A percentile compares a stretch with the other conserved stretches of the same genome.
Evolutionary conservation across 805 yeast species (phyloP).

Genomic region (Saccharomycopsis capsularis): DNA sequence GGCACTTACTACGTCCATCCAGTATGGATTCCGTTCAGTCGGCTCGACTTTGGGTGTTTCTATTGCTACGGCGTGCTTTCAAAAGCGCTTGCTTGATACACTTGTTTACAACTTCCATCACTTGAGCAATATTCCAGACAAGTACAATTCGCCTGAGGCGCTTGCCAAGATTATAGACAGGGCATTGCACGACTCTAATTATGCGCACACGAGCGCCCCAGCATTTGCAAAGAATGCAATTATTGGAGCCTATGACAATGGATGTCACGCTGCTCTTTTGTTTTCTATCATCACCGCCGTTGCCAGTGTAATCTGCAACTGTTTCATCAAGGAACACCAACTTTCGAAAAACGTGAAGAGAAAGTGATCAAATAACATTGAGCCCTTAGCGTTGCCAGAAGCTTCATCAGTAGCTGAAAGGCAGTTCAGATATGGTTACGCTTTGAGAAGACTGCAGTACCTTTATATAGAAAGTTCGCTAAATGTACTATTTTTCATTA

Average conservation of each 20-base stretch:
- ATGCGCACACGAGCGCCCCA: slow-evolving; percentile 47
- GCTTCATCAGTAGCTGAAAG: too few species aligned
- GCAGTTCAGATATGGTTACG: too few species aligned
- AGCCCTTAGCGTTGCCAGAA: too few species aligned
- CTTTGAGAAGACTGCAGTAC: too few species aligned
- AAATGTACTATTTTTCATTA: too few species aligned
- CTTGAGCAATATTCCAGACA: slow-evolving; percentile 24
- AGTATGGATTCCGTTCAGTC: slow-evolving; percentile 79
- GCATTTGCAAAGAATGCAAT: slow-evolving; percentile 40
- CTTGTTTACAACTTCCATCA: slow-evolving; percentile 1
- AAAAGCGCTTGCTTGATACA: slow-evolving; percentile 33
- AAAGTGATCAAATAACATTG: too few species aligned
- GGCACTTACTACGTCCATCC: slow-evolving; percentile 84
- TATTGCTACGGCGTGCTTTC: slow-evolving; percentile 60
- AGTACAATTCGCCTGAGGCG: slow-evolving; percentile 32
- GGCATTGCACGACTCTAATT: slow-evolving; percentile 53
- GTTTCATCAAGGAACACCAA: slow-evolving; percentile 12
- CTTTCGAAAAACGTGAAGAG: not conserved
- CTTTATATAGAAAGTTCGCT: too few species aligned
- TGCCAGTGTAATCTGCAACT: slow-evolving; percentile 6
- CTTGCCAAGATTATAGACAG: slow-evolving; percentile 37
- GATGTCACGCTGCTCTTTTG: slow-evolving; percentile 16
- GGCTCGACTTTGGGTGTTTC: slow-evolving; percentile 84
- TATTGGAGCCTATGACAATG: slow-evolving; percentile 25
- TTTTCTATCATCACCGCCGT: slow-evolving; percentile 17